Evolutionary conservation across 169 alveolate genomes (phyloP).

Genomic region (Toxoplasma gondii): DNA sequence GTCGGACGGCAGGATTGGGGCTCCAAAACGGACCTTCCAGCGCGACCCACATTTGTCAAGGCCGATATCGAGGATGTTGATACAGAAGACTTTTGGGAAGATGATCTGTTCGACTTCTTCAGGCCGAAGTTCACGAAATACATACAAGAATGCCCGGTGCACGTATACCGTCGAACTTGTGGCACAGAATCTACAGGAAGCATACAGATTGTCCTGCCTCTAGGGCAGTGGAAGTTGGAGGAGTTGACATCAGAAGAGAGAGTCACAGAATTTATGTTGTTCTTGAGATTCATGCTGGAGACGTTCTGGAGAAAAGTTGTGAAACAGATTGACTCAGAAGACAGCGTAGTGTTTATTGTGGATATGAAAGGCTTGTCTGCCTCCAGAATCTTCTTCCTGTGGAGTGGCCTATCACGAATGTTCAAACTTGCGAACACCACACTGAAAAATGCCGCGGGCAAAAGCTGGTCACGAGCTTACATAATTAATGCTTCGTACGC

Average conservation of each 20-base stretch:
- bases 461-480: not conserved
- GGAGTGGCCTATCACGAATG: not conserved
- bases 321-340: not conserved
- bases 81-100: not conserved
- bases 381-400: not conserved
- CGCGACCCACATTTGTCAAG: not conserved
- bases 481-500: not conserved
- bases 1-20: not conserved
- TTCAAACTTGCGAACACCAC: not conserved
- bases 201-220: not conserved
- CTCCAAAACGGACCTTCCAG: not conserved
- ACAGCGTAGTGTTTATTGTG: not conserved
- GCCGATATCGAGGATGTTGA: not conserved
- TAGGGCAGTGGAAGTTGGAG: not conserved
- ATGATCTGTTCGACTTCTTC: not conserved
- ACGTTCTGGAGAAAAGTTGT: conserved; percentile 20
- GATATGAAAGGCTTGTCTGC: not conserved
- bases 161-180: conserved; percentile 11
- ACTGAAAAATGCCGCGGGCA: not conserved
- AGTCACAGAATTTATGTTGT: not conserved
- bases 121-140: not conserved
- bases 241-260: not conserved
- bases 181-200: not conserved
- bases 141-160: not conserved
- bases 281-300: not conserved